Base-by-base conservation (phyloP, 495 filamentous ascomycete species). In the Penicillium longicatenatum region DNA sequence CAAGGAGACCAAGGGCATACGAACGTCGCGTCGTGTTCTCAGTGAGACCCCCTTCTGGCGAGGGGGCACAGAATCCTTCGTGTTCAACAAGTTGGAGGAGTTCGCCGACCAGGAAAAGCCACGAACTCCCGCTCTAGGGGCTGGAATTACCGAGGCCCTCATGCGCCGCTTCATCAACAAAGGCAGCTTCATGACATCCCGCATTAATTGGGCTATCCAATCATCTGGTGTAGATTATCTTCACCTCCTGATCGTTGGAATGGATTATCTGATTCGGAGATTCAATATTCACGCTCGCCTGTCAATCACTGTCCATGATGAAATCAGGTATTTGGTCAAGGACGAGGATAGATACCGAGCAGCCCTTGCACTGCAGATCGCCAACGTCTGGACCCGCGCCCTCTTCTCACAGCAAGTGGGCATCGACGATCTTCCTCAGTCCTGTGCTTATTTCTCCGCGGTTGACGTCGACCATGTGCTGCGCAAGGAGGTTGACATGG, bases 181-280 rank as follows among this genome's bases (percentile, higher is more conserved):
- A 64, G 93, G 93, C 29, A 91, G 88, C 46, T 99, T 93, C 75
- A 89, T 99, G 77, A 95, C 95, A 3, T 94, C 89, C 33, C 86
- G 94, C 17, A 97, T 99, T 76, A 99, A 99, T 69, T 99, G 94
- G 94, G 94, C 94, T 19, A 97, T 99, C 60, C 94, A 99, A 63
- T 96, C 92, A 3, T 94, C 90, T 8, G 94, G 94, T 30, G 94
- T 98, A 12, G 94, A 99, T 73, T 99, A 99, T 73, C 84, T 99
- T 11, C 94, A 99, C 64, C 87, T 99, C 10, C 76, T 99, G 21
- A 91, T 99, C 55, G 84, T 97, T 17, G 80, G 85, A 24, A 99
- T 98, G 94, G 93, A 98, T 68, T 94, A 96, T 68, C 83, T 98
- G 7, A 88, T 86, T 54, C 82, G 91, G n/a, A 88, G 84, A 19